Evolutionary conservation across 805 yeast genomes (phyloP), one percentile per base, ranked within the genome.

Genomic region (Yamadazyma nakazawae): DNA sequence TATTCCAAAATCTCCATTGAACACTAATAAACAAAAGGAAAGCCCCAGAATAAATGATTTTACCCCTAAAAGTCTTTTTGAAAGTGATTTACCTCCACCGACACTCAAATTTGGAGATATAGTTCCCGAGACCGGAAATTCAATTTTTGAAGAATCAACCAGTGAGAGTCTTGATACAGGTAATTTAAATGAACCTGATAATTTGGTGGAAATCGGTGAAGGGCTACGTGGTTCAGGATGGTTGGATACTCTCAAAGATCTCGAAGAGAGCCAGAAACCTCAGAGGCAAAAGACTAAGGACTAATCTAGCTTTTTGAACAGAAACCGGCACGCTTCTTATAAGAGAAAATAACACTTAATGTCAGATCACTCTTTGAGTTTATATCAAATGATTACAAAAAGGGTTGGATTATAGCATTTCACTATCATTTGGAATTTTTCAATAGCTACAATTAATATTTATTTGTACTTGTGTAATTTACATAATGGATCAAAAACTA

Each of bases 1-100:
- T 47, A 60, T 62, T 19, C 71, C 70, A 12, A 57, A 52, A 31
- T 62, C 69, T 10, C 69, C 69, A 1, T 43, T 64, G 18, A 55
- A 57, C 41, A 45, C 55, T 1, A 58, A 53, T 37, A 61, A 58
- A 31, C 52, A 58, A 7, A 39, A 45, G 16, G 31, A 40, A 35
- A 42, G 40, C 31, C 42, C 45, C 24, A 48, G 34, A 46, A 44
- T 24, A n/a, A 17, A 17, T 36, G 19, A 13, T 13, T 14, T 39
- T 8, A 51, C 43, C 7, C 60, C 61, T 19, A 56, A 56, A 18
- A 46, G 60, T 21, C 54, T 47, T 34, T 21, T 35, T 24, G 35
- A 36, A 5, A 13, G 5, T 9, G 16, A 7, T 12, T 13, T 19
- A 11, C 21, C n/a, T 5, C 41, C 41, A 3, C 40, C 46, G 2